Evolutionary conservation across 176 grass and related monocot genomes (phyloP), one percentile per base, ranked within the genome.

Genomic region (Eragrostis curvula): DNA sequence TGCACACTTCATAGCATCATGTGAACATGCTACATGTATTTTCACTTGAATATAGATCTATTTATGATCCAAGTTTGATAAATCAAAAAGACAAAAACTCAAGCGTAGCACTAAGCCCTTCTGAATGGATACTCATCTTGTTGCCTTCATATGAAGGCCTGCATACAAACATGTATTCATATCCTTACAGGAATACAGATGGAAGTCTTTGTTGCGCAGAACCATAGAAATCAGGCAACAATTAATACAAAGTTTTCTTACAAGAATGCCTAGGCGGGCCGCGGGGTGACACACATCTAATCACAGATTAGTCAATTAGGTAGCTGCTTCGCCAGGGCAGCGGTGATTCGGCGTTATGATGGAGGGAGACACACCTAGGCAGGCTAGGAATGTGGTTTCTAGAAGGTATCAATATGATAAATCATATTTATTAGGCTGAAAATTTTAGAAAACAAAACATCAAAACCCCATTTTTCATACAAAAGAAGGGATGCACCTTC

Each of bases 101-200:
- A 25, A 47, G 41, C 5, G 71, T 36, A 55, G 8, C 6, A 32
- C 11, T 67, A 53, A 9, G 11, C 12, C 77, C 3, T 66, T 79
- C 25, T 47, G 66, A 42, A 51, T 71, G n/a, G 45, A 70, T 23
- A 65, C 55, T 66, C 63, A 49, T 68, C 65, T n/a, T 13, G 47
- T 65, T 65, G 51, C 48, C 48, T 52, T 77, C 53, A 28, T 46
- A 24, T 71, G 16, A 75, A 9, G 56, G 29, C 10, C 32, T 74
- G 65, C 20, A 24, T n/a, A 12, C 21, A 9, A 29, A 20, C 17
- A 77, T 15, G 52, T 53, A 7, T 10, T n/a, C 40, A 78, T 48
- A 60, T 25, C 62, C 20, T 68, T 78, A 60, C 9, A 61, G 8
- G 24, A 6, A 77, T 67, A 30, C 63, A 69, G 36, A 21, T 1